These are phyloP conservation scores for Ceratocystis albifundus DNA, from an alignment of 2,329 filamentous ascomycete species.

Conservation along the genomic window DNA sequence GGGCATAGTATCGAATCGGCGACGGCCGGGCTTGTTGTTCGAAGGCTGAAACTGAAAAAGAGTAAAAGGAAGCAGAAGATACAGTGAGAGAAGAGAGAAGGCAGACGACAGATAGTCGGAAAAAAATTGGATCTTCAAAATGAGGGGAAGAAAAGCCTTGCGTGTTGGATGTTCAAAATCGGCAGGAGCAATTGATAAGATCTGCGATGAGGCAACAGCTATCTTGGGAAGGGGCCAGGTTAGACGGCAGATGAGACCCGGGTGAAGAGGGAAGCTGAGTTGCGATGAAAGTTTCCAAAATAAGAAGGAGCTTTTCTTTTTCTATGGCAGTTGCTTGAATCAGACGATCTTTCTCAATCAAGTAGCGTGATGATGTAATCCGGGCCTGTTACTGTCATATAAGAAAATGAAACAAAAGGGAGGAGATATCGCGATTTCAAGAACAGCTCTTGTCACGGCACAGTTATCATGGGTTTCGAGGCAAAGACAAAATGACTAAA, in stretches of 20 bases:
- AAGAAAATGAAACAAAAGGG: background rate
- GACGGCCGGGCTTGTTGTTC: background rate
- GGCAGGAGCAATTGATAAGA: background rate
- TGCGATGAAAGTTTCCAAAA: background rate
- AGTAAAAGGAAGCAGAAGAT: background rate
- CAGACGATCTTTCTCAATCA: background rate
- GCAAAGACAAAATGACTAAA: background rate
- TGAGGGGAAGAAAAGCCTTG: background rate
- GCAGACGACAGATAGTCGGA: background rate
- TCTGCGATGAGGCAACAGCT: background rate
- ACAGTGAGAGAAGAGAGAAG: background rate
- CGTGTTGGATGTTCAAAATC: background rate
- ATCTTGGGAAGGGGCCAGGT: background rate
- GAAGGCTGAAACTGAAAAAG: background rate
- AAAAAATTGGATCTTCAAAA: background rate
- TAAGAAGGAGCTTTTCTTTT: background rate
- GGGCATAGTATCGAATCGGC: constrained; percentile 11
- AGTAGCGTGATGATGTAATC: background rate
- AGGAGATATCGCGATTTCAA: background rate
- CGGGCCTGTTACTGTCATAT: background rate
- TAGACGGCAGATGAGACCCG: no score
- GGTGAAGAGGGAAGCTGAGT: background rate
- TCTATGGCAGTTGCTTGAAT: background rate
- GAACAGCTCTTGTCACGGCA: background rate
- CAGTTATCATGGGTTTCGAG: background rate